phyloP scores from a whole-genome alignment of 2,329 filamentous ascomycete genomes.

The Acephala macrosclerotiorum region DNA sequence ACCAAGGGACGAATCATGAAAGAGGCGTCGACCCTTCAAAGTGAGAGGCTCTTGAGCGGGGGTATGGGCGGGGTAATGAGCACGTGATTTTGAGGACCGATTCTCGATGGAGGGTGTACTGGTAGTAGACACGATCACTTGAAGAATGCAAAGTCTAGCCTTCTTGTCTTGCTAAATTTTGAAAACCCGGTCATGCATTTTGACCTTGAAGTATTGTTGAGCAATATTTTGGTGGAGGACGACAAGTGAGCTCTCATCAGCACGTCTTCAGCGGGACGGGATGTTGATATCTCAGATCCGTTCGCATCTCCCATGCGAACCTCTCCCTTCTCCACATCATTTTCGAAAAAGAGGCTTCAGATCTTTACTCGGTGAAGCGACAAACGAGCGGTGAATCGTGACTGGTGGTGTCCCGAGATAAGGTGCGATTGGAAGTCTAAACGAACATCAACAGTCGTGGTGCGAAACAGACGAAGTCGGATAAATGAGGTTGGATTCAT shows the following conservation, averaged over 20 bases:
- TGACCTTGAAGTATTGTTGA: too few species aligned
- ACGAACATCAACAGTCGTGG: not conserved
- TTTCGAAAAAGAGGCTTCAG: not conserved
- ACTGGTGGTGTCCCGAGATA: not conserved
- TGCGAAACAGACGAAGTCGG: not conserved
- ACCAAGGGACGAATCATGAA: too few species aligned
- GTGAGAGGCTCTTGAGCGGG: too few species aligned
- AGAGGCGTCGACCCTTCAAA: too few species aligned
- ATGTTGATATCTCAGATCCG: constrained; percentile 4
- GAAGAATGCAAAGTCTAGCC: too few species aligned
- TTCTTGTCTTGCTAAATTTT: too few species aligned
- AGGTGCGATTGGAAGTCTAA: not conserved
- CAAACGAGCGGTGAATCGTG: not conserved
- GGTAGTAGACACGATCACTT: too few species aligned
- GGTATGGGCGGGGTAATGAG: too few species aligned
- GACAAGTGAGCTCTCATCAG: not conserved
- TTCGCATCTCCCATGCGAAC: not conserved
- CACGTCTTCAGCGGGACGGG: not conserved
- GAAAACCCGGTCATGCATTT: too few species aligned
- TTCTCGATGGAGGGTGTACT: too few species aligned
- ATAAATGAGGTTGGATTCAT: not conserved
- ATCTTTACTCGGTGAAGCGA: not conserved
- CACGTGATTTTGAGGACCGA: too few species aligned
- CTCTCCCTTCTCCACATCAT: not conserved
- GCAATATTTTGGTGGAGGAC: not conserved